Evolutionary conservation across 148 eudicot genomes (phyloP), one percentile per base, ranked within the genome.

Genomic region (Amaranthus palmeri): DNA sequence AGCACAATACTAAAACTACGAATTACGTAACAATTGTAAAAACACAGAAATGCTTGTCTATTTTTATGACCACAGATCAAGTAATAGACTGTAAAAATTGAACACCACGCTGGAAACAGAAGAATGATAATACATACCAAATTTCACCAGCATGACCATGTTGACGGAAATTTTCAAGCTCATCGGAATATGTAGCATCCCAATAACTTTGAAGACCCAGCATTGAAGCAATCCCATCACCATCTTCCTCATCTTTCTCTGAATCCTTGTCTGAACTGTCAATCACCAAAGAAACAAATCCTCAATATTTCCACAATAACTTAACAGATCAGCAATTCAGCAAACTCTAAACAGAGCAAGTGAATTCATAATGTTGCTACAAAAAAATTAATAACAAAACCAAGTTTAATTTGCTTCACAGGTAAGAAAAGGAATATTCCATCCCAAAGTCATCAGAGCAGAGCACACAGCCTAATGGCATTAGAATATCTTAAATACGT

Each of bases 101-200:
- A 59, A 11, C 8, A 10, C 42, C 7, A 42, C 18, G 25, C 46
- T 14, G 18, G 45, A 52, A 10, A 57, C 0, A 14, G 61, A 17
- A 57, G 7, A 10, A 65, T 65, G 54, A 17, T 4, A 55, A 61
- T 5, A 78, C 97, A 49, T 74, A 95, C 99, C 99, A 96, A 78
- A 96, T 85, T 90, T 96, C 99, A 77, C 99, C 99, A 73, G 95
- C 78, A 85, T 92, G 97, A n/a, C 99, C 99, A 74, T 92, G 99
- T 43, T 92, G 93, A 48, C 96, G 89, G 74, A 96, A 96, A 80
- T 96, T 92, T 11, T 88, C 80, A 71, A 96, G 79, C 82, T 96
- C 99, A 65, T 87, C 93, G 6, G 92, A 86, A 70, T 96, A 96
- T 8, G 96, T 67, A 12, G 92, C 73, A 71, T 96, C 96, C 99